Evolutionary conservation across 805 yeast species (phyloP).

Genomic region (Candida nanaspora): DNA sequence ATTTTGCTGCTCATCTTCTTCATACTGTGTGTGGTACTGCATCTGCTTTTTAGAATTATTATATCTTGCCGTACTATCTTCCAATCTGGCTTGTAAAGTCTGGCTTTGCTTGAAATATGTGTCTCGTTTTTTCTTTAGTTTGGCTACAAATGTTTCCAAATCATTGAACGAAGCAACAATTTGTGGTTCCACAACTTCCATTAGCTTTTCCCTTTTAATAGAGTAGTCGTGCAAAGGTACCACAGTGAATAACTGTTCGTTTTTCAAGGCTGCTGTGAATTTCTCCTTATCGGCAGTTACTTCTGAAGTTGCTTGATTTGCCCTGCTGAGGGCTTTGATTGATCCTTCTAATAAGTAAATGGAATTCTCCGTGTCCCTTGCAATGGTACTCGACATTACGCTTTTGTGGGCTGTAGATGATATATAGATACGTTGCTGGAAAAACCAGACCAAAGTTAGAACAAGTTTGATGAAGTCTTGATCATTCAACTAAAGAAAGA

Average conservation of each 20-base stretch:
- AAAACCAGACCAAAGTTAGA: too few relatives aligned
- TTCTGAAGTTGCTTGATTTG: conserved; percentile 3
- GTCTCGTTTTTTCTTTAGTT: conserved; percentile 26
- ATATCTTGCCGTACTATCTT: too few relatives aligned
- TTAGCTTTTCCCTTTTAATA: conserved; percentile 31
- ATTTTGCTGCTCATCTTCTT: too few relatives aligned
- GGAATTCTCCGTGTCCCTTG: neutral
- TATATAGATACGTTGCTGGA: too few relatives aligned
- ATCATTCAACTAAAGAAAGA: too few relatives aligned
- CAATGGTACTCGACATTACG: too few relatives aligned
- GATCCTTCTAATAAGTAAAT: neutral
- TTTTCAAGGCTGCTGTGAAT: conserved; percentile 32
- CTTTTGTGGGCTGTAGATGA: too few relatives aligned
- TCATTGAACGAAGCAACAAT: conserved; percentile 24
- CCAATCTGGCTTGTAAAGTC: neutral
- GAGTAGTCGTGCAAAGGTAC: conserved; percentile 41
- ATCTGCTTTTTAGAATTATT: too few relatives aligned
- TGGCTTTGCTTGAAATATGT: neutral
- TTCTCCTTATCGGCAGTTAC: conserved; percentile 32
- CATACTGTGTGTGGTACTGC: too few relatives aligned
- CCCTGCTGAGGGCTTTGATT: neutral
- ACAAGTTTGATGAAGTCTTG: too few relatives aligned
- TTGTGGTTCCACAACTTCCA: conserved; percentile 35
- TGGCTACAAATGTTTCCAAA: conserved; percentile 27
- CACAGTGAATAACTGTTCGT: conserved; percentile 41